A percentile compares a stretch with the other conserved stretches of the same genome.
phyloP scores from a whole-genome alignment of 1,284 basidiomycete species.

The Tetrapyrgos nigripes region DNA sequence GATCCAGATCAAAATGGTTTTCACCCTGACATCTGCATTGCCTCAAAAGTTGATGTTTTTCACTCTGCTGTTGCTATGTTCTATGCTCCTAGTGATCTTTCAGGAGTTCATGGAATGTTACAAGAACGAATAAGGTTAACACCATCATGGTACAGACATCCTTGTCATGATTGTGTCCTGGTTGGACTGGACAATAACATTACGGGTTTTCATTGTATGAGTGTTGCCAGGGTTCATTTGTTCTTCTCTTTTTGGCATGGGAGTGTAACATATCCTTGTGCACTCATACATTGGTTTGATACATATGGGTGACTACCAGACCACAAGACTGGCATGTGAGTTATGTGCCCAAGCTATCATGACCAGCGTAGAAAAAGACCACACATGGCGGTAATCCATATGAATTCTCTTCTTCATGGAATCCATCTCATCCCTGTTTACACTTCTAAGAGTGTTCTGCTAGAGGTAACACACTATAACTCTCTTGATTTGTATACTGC shows the following conservation, averaged over 20 bases:
- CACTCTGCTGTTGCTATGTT: constrained; percentile 31
- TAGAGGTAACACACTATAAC: constrained; percentile 5
- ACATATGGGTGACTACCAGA: background rate
- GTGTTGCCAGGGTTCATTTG: constrained; percentile 10
- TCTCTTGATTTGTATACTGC: constrained; percentile 21
- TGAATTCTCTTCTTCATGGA: constrained; percentile 22
- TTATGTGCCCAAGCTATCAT: constrained; percentile 4
- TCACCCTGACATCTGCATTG: background rate
- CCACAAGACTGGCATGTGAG: constrained; percentile 21
- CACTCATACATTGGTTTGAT: constrained; percentile 23
- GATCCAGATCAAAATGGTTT: constrained; percentile 10
- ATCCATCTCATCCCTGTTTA: constrained; percentile 26
- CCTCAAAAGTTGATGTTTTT: too few relatives aligned
- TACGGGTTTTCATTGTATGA: constrained; percentile 12
- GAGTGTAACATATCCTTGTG: constrained; percentile 12
- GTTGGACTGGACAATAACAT: background rate
- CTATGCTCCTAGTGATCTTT: constrained; percentile 36
- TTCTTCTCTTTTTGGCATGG: constrained; percentile 19
- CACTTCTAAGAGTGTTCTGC: constrained; percentile 13
- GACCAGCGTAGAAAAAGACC: background rate
- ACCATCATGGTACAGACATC: background rate
- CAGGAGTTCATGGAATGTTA: constrained; percentile 31
- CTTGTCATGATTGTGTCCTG: background rate
- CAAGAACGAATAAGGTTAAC: background rate
- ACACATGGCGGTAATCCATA: constrained; percentile 16